Base-by-base conservation (phyloP, 495 filamentous ascomycete genomes). In the Penicillium paradoxum region DNA sequence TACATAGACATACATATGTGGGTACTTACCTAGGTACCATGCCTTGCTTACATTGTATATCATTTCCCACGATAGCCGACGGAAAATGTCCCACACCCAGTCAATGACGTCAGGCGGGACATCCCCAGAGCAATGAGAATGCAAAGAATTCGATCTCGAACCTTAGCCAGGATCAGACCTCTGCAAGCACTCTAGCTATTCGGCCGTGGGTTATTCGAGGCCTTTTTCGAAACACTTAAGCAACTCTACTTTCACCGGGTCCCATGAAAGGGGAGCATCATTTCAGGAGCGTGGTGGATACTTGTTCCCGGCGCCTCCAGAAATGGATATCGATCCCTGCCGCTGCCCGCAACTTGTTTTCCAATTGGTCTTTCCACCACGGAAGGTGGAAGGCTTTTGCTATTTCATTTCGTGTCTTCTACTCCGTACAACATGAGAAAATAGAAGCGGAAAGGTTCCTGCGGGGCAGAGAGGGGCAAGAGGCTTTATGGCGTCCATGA, bases 131-230 rank as follows among this genome's bases (percentile, higher is more conserved):
- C 51, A 48, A 54, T 47, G 2, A 48, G 44, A 25, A 40, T 10
- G 13, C 48, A 18, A 50, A 30, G 34, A 47, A 47, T 21, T 41
- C 15, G 39, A 30, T 52, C 37, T 50, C 5, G 27, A 48, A 40
- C 49, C 19, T 22, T 45, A 52, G 33, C 25, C 30, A 42, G 56
- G 59, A 60, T 65, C 62, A 60, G 62, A 62, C 59, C 62, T 54
- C 43, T 34, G 41, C 54, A 27, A 29, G 15, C 33, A 21, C 10
- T 32, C 2, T 8, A 32, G 2, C 10, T 6, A 32, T 32, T 11
- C 29, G 2, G 24, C 24, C 24, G 24, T 27, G 24, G 24, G 3
- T 7, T 27, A 27, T 7, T 7, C 3, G 24, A 3, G 24, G 3
- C 3, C 24, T 27, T 7, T 27, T 7, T 27, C 7, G 24, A 27